A percentile compares a stretch with the other conserved stretches of the same genome.
phyloP scores from a whole-genome alignment of 495 filamentous ascomycete genomes.

The Trichocladium antarcticum region DNA sequence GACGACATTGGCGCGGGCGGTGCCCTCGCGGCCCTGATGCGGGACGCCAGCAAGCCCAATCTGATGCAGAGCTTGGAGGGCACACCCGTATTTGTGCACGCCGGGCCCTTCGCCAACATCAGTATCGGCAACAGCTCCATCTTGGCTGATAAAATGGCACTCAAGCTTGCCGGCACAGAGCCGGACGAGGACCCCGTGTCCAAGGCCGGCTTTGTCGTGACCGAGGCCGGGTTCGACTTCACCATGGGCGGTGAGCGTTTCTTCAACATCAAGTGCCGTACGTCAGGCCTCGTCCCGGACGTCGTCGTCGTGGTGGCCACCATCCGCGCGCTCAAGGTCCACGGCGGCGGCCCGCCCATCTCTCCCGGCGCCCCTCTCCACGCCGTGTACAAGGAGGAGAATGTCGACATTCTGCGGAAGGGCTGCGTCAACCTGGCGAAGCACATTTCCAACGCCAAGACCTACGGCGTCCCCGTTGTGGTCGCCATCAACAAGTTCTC shows the following conservation, averaged over 20 bases:
- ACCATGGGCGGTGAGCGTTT: conserved; percentile 99
- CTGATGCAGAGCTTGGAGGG: conserved; percentile 97
- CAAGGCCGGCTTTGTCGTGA: conserved; percentile 91
- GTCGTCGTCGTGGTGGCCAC: conserved; percentile 92
- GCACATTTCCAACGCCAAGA: conserved; percentile 78
- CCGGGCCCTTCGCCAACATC: conserved; percentile 96
- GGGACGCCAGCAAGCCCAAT: conserved; percentile 96
- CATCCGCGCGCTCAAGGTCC: conserved; percentile 89
- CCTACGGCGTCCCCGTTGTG: conserved; percentile 88
- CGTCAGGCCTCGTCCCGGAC: conserved; percentile 83
- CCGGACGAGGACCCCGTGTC: conserved; percentile 76
- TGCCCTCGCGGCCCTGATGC: conserved; percentile 88
- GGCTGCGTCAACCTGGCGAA: conserved; percentile 92
- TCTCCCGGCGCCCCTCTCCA: conserved; percentile 69
- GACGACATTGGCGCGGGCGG: conserved; percentile 91
- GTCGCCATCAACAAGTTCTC: conserved; percentile 95
- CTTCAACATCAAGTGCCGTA: conserved; percentile 99
- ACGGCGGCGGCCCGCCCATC: conserved; percentile 89
- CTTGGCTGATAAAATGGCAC: conserved; percentile 84
- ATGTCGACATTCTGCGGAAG: conserved; percentile 75
- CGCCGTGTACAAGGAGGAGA: conserved; percentile 84
- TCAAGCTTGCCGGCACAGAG: conserved; percentile 94
- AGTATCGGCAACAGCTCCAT: conserved; percentile 93
- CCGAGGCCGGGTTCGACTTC: conserved; percentile 97
- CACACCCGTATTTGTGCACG: conserved; percentile 93